These are phyloP conservation scores for Aspergillus caelatus DNA, from an alignment of 2,329 filamentous ascomycete genomes.

Conservation along the genomic window DNA sequence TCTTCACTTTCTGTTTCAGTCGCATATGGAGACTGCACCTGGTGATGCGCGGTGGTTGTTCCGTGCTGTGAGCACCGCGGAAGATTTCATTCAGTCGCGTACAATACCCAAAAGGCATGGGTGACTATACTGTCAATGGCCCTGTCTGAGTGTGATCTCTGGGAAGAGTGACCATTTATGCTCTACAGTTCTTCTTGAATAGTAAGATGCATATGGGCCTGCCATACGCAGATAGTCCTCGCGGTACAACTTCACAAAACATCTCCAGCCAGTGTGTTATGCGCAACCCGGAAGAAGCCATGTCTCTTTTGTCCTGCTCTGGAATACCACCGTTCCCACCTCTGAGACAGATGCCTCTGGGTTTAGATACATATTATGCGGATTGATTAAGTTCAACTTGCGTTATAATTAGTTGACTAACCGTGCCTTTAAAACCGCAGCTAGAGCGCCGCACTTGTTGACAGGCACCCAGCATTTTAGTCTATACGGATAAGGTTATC, in stretches of 20 bases:
- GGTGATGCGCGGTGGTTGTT: slow-evolving; percentile 14
- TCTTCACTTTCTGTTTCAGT: slow-evolving; percentile 1
- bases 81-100: slow-evolving; percentile 21
- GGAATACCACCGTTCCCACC: background rate
- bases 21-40: slow-evolving; percentile 7
- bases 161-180: background rate
- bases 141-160: background rate
- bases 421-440: background rate
- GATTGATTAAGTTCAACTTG: background rate
- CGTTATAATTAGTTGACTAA: background rate
- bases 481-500: background rate
- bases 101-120: slow-evolving; percentile 1
- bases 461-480: background rate
- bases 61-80: slow-evolving; percentile 8
- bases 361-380: background rate
- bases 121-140: background rate
- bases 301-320: background rate
- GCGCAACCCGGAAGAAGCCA: slow-evolving; percentile 6
- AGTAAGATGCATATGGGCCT: slow-evolving; percentile 6
- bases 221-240: background rate
- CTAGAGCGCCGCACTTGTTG: background rate
- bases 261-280: background rate
- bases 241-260: background rate
- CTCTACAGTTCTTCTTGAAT: background rate
- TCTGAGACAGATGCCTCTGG: background rate